Percentiles rank a stretch among this genome's conserved stretches.
phyloP scores from a whole-genome alignment of 2,329 filamentous ascomycete genomes.

The Gnomoniopsis smithogilvyi region DNA sequence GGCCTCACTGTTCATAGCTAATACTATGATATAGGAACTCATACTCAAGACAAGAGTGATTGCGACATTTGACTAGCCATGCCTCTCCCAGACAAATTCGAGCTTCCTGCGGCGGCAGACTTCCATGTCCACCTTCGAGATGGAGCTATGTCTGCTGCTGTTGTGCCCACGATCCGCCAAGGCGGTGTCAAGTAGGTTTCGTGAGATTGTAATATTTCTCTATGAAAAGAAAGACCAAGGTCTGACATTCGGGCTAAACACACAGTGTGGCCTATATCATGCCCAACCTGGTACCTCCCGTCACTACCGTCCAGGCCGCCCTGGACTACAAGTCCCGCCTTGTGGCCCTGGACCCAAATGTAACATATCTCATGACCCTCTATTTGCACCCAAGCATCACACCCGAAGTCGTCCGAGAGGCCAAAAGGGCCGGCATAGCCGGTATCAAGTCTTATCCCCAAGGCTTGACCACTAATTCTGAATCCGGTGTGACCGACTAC shows the following conservation, averaged over 20 bases:
- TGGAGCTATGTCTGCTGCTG: conserved; percentile 59
- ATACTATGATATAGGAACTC: not conserved
- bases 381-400: conserved; percentile 61
- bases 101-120: conserved; percentile 63
- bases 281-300: conserved; percentile 64
- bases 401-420: conserved; percentile 67
- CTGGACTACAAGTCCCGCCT: conserved; percentile 64
- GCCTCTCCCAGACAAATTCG: conserved; percentile 31
- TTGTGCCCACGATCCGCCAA: conserved; percentile 42
- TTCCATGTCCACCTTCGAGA: conserved; percentile 72
- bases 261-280: conserved; percentile 30
- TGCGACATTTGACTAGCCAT: conserved; percentile 17
- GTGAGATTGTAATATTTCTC: conserved; percentile 24
- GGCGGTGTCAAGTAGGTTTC: conserved; percentile 25
- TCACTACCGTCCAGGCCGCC: conserved; percentile 59
- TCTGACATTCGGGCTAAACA: not conserved
- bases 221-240: conserved; percentile 2
- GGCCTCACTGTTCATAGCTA: not conserved
- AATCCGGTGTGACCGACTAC: conserved; percentile 67
- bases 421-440: conserved; percentile 66
- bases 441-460: conserved; percentile 71
- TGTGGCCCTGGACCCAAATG: conserved; percentile 55
- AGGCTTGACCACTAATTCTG: conserved; percentile 63
- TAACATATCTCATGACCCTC: conserved; percentile 72
- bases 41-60: not conserved